phyloP scores from a whole-genome alignment of 2,329 filamentous ascomycete genomes.

The Alternaria triticimaculans region DNA sequence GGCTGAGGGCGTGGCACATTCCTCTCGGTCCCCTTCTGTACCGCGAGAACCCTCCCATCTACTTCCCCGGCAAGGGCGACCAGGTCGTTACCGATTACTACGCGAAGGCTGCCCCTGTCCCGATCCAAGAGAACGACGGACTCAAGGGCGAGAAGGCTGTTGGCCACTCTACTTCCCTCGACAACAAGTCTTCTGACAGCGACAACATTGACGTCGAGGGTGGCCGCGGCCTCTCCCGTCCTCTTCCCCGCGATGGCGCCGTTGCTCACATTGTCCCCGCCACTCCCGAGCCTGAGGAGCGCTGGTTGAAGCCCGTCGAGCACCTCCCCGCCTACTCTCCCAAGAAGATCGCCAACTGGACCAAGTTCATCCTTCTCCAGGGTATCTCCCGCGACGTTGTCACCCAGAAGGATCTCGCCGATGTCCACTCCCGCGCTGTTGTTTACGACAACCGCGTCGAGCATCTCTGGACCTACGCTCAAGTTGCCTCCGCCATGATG shows the following conservation, averaged over 20 bases:
- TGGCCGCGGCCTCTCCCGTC: conserved; percentile 9
- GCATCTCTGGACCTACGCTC: conserved; percentile 56
- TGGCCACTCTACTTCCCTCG: background rate
- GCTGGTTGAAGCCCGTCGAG: conserved; percentile 46
- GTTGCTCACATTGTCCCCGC: conserved; percentile 3
- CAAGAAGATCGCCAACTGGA: conserved; percentile 46
- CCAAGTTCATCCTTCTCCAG: conserved; percentile 55
- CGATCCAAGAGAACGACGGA: background rate
- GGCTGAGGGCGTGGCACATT: conserved; percentile 34
- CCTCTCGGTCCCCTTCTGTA: conserved; percentile 51
- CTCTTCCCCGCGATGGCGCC: conserved; percentile 5
- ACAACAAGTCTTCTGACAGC: conserved; percentile 5
- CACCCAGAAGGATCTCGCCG: conserved; percentile 37
- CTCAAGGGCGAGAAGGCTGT: conserved; percentile 15
- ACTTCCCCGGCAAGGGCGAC: conserved; percentile 50
- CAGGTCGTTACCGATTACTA: conserved; percentile 52
- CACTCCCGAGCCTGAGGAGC: conserved; percentile 39
- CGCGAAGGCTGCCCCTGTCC: conserved; percentile 33
- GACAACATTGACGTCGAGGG: conserved; percentile 8
- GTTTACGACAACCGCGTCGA: conserved; percentile 57
- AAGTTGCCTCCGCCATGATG: conserved; percentile 65
- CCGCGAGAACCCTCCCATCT: conserved; percentile 51
- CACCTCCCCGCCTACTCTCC: conserved; percentile 39
- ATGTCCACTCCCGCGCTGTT: conserved; percentile 51
- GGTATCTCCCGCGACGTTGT: conserved; percentile 53